A percentile compares a stretch with the other conserved stretches of the same genome.
Evolutionary conservation across 1,284 basidiomycete genomes (phyloP).

Genomic region (Golubevia pallescens): DNA sequence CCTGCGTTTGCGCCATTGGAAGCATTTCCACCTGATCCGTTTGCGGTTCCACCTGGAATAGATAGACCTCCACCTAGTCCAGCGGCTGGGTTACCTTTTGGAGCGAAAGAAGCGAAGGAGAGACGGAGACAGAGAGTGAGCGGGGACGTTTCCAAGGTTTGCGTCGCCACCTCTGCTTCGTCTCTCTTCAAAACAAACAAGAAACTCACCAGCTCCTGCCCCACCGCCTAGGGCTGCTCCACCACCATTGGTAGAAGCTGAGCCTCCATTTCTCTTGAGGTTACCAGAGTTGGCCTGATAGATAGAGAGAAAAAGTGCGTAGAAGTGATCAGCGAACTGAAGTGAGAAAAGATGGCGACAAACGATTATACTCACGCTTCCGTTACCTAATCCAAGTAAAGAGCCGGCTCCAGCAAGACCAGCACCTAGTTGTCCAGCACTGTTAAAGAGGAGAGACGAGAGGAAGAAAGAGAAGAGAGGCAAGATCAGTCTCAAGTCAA

Average conservation of each 20-base stretch:
- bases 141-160: no score
- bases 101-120: no score
- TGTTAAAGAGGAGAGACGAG: not conserved
- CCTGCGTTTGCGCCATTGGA: not conserved
- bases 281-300: not conserved
- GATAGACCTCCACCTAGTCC: not conserved
- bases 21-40: not conserved
- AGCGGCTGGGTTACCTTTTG: not conserved
- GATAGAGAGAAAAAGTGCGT: not conserved
- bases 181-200: not conserved
- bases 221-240: not conserved
- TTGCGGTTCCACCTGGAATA: not conserved
- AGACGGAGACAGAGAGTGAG: no score
- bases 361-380: not conserved
- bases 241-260: not conserved
- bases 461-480: conserved; percentile 3
- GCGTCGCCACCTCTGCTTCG: not conserved
- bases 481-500: not conserved
- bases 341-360: not conserved
- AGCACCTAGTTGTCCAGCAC: not conserved
- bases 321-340: conserved; percentile 1
- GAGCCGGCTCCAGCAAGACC: not conserved
- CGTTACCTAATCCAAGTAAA: not conserved
- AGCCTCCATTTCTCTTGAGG: not conserved
- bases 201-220: not conserved